Base-by-base conservation (phyloP, 2,329 filamentous ascomycete genomes). In the Venturia asperata region DNA sequence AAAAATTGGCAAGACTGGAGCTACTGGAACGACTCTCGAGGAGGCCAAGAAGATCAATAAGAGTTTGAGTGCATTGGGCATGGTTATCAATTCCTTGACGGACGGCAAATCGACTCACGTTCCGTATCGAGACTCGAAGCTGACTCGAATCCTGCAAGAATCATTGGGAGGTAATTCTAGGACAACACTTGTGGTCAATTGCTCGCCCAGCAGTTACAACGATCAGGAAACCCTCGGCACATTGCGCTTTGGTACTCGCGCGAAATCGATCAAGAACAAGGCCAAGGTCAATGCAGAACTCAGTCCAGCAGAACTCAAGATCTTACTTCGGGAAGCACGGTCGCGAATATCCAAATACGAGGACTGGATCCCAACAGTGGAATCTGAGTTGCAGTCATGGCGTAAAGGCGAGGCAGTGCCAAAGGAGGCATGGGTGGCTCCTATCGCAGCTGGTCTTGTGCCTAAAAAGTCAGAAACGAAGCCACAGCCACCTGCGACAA, bases 31-130 rank as follows among this genome's bases (percentile, higher is more conserved):
- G 78, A 97, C 93, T 5, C 82, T 99, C 55, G 94, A 97, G 77
- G 94, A 99, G 77, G 94, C 94, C 67, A 97, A 97, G 83, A 99
- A 99, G 83, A 99, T 99, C 84, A 99, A 99, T 84, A 97, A 97
- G 84, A 97, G 92, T 83, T 84, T 99, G 81, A 97, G 92, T 79
- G 92, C 94, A 65, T 83, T 99, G 67, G 94, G 94, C 72, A 97
- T 97, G 92, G 94, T 97, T 79, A 99, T 99, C 83, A 97, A 97
- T 78, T 87, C 92, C 64, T 80, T 99, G 71, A 97, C 94, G 2
- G 94, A 97, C 75, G 93, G 92, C 74, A 97, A 96, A 89, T 96
- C 92, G 52, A 92, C 89, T 58, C 92, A 97, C 73, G 85, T 99
- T 69, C 94, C 94, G 0, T 99, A 97, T 77, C 88, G 94, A 83